Evolutionary conservation across 116 monocot genomes (phyloP).

Genomic region (Iris pallida): DNA sequence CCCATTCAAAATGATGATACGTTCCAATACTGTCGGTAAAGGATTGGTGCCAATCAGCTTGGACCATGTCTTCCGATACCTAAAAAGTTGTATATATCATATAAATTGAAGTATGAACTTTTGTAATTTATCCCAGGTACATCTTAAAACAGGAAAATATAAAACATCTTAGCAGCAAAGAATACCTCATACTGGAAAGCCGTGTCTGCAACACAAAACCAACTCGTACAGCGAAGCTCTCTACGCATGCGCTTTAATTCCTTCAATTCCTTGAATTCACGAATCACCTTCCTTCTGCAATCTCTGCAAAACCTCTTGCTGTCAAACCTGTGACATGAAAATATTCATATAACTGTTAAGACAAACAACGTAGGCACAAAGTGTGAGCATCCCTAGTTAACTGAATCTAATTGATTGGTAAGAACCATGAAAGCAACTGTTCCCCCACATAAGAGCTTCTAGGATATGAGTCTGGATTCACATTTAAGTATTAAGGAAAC

Average conservation of each 20-base stretch:
- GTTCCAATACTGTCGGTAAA: constrained; percentile 58
- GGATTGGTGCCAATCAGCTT: constrained; percentile 79
- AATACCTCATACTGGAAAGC: constrained; percentile 89
- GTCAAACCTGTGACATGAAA: constrained; percentile 79
- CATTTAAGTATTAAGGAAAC: no score
- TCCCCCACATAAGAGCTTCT: neutral
- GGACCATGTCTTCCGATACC: constrained; percentile 75
- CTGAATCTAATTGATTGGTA: neutral
- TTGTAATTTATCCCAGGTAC: no score
- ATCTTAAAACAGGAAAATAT: neutral
- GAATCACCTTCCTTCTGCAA: constrained; percentile 93
- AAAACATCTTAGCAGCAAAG: neutral
- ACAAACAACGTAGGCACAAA: neutral
- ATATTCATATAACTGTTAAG: constrained; percentile 8
- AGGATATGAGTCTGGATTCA: no score
- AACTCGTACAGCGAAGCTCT: constrained; percentile 75
- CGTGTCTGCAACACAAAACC: constrained; percentile 93
- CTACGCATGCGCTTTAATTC: constrained; percentile 89
- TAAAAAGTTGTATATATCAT: constrained; percentile 17
- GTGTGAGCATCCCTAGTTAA: neutral
- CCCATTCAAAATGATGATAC: constrained; percentile 98
- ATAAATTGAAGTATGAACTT: no score
- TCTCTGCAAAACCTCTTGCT: constrained; percentile 99
- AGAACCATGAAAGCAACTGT: neutral
- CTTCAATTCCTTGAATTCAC: constrained; percentile 97